Evolutionary conservation across 495 filamentous ascomycete genomes (phyloP).

Genomic region (Neurospora sublineolata): DNA sequence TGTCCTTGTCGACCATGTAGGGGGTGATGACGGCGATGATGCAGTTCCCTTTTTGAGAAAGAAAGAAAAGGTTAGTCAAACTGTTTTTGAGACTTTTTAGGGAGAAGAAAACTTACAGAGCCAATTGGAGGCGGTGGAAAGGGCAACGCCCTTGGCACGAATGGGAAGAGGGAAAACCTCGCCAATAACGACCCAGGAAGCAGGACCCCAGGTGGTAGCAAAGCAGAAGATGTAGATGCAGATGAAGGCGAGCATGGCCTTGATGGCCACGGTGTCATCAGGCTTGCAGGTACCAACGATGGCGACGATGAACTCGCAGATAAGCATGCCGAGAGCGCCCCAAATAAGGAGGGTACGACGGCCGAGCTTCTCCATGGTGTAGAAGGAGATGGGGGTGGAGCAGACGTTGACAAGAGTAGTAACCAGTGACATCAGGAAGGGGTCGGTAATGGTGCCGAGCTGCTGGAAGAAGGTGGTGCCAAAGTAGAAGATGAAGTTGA

Average conservation of each 20-base stretch:
- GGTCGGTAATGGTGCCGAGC: slow-evolving; percentile 56
- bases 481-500: slow-evolving; percentile 91
- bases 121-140: slow-evolving; percentile 76
- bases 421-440: slow-evolving; percentile 70
- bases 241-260: slow-evolving; percentile 58
- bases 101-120: slow-evolving; percentile 11
- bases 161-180: slow-evolving; percentile 80
- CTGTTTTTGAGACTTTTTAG: background rate
- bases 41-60: slow-evolving; percentile 42
- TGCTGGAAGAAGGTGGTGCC: slow-evolving; percentile 68
- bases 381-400: slow-evolving; percentile 73
- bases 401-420: slow-evolving; percentile 74
- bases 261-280: slow-evolving; percentile 46
- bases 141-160: slow-evolving; percentile 64
- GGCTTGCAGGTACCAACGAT: slow-evolving; percentile 49
- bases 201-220: slow-evolving; percentile 67
- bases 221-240: slow-evolving; percentile 81
- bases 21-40: slow-evolving; percentile 62
- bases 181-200: slow-evolving; percentile 72
- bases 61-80: background rate
- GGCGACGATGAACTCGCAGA: slow-evolving; percentile 76
- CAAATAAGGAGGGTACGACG: slow-evolving; percentile 67
- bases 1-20: slow-evolving; percentile 60
- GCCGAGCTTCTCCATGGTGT: slow-evolving; percentile 64
- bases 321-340: slow-evolving; percentile 65